Conservation (phyloP, 768 basidiomycete genomes). For the Tricholoma flavovirens region DNA sequence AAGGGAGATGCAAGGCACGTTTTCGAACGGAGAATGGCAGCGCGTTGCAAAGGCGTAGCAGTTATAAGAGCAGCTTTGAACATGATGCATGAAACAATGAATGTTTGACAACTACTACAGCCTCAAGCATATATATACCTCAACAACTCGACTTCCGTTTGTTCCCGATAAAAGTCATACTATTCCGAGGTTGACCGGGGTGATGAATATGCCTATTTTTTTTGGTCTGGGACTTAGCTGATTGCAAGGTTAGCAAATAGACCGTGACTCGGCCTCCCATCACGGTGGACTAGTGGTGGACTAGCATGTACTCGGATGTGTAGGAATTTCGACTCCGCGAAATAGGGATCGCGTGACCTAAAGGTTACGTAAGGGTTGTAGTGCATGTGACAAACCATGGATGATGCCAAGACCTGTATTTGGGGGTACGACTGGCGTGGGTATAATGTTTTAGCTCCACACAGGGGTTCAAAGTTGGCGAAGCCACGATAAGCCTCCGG, state of each 20-base stretch:
- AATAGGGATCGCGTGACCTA: background rate
- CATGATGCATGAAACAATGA: constrained; percentile 6
- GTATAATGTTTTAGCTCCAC: background rate
- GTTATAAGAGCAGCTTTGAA: constrained; percentile 8
- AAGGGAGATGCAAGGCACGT: constrained; percentile 6
- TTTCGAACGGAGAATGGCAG: constrained; percentile 5
- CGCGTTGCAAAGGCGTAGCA: constrained; percentile 9
- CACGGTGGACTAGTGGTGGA: too few relatives aligned
- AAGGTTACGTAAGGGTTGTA: background rate
- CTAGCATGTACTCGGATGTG: too few relatives aligned
- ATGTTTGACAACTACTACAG: background rate
- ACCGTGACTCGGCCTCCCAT: too few relatives aligned
- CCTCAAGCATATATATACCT: constrained; percentile 11
- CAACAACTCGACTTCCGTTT: constrained; percentile 7
- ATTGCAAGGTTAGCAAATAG: too few relatives aligned
- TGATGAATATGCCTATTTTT: background rate
- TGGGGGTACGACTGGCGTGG: background rate
- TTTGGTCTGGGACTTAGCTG: background rate
- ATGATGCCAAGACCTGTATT: background rate
- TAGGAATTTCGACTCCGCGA: background rate
- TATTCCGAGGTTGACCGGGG: constrained; percentile 11
- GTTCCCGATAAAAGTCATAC: constrained; percentile 9
- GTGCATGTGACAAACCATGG: too few relatives aligned
- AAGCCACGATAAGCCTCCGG: background rate
- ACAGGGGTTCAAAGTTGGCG: background rate